Evolutionary conservation across 2,329 filamentous ascomycete species (phyloP).

Genomic region (Verticillium tricorpus): DNA sequence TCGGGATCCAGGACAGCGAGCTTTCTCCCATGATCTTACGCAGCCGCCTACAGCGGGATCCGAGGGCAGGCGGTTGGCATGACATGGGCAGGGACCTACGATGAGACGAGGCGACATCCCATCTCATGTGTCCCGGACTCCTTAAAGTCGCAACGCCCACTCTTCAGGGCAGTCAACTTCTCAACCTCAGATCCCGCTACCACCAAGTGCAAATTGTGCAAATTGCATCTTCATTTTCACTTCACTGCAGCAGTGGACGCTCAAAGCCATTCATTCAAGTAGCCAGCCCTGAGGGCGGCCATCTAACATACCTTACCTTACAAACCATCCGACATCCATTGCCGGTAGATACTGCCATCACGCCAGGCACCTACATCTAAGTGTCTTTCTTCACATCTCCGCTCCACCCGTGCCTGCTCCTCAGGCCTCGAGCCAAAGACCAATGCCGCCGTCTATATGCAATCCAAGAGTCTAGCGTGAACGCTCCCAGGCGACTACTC

Average conservation of each 20-base stretch:
- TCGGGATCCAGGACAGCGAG: no score
- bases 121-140: no score
- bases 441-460: conserved; percentile 32
- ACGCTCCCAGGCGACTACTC: neutral
- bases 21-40: no score
- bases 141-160: no score
- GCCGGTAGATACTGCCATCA: neutral
- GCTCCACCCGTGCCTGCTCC: neutral
- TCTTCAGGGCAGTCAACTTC: no score
- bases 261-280: neutral
- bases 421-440: neutral
- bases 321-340: neutral
- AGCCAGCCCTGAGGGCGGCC: neutral
- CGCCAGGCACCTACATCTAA: neutral
- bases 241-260: neutral
- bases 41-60: no score
- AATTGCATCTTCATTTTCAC: neutral
- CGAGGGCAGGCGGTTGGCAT: no score
- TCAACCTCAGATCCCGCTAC: no score
- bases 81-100: no score
- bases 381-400: neutral
- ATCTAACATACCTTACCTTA: neutral
- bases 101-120: no score
- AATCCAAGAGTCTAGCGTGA: conserved; percentile 14
- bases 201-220: neutral